Evolutionary conservation across 2,329 filamentous ascomycete genomes (phyloP).

Genomic region (Aspergillus pseudoterreus): DNA sequence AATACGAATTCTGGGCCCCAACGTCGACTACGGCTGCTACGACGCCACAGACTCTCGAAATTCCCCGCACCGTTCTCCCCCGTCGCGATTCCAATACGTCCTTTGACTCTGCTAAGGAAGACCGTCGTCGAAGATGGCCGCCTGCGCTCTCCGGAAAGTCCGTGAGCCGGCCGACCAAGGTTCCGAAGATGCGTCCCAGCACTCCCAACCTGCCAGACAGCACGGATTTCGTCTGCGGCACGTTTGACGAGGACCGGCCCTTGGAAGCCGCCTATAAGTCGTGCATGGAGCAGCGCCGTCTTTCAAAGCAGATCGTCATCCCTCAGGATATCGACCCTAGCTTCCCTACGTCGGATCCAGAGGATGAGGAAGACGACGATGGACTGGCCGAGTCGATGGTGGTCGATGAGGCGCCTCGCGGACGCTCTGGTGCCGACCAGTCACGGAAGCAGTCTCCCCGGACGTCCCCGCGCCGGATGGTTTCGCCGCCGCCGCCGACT

Average conservation of each 20-base stretch:
- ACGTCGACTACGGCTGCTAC: slow-evolving; percentile 46
- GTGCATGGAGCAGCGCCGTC: slow-evolving; percentile 74
- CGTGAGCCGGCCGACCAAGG: slow-evolving; percentile 34
- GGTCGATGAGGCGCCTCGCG: slow-evolving; percentile 47
- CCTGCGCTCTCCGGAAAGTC: slow-evolving; percentile 26
- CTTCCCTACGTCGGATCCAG: slow-evolving; percentile 90
- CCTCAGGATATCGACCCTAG: slow-evolving; percentile 98
- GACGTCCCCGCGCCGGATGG: slow-evolving; percentile 60
- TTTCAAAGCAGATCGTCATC: slow-evolving; percentile 73
- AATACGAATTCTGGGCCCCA: slow-evolving; percentile 63
- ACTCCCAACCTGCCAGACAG: slow-evolving; percentile 90
- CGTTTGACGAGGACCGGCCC: slow-evolving; percentile 88
- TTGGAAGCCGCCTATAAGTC: slow-evolving; percentile 92
- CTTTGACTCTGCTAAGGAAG: slow-evolving; percentile 47
- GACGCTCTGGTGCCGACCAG: slow-evolving; percentile 42
- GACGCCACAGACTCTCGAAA: slow-evolving; percentile 50
- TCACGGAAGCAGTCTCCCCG: slow-evolving; percentile 52
- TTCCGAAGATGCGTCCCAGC: slow-evolving; percentile 58
- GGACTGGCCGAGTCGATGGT: slow-evolving; percentile 49
- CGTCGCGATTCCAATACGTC: slow-evolving; percentile 53
- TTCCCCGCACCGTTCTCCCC: slow-evolving; percentile 44
- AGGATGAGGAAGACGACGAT: slow-evolving; percentile 69
- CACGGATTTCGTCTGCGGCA: slow-evolving; percentile 98
- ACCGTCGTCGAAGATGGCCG: slow-evolving; percentile 22
- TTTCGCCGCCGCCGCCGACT: slow-evolving; percentile 47